Evolutionary conservation across 2,329 filamentous ascomycete genomes (phyloP), one percentile per base, ranked within the genome.

Genomic region (Lizonia empirigonia): DNA sequence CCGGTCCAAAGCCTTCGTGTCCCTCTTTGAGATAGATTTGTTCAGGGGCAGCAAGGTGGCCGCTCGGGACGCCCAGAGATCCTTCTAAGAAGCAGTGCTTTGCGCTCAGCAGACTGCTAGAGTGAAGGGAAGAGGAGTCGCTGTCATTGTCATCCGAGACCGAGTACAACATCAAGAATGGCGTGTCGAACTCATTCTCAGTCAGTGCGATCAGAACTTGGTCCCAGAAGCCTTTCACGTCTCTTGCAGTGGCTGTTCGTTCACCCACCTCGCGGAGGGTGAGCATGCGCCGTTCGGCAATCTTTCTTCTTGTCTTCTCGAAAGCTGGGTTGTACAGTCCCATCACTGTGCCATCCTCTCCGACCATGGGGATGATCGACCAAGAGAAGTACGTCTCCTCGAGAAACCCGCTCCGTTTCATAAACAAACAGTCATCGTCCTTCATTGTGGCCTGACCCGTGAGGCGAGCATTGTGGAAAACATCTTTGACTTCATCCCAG

Each of bases 301-400:
- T 85, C 64, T 89, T 90, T 16, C 89, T 81, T 18, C 88, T 76
- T 1, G 90, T 94, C 65, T 91, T 91, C 59, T 94, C 90, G 59
- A 92, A 93, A 0, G 86, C 83, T 2, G 89, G 89, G 64, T 92
- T 92, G 69, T 91, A 92, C 0, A 93, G 72, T 2, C 88, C 89
- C 55, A 89, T 84, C 7, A 92, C 87, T 10, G 83, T 83, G 2
- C 90, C 90, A 52, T 91, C 86, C 30, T 81, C 79, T 3, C 89
- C 89, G 1, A 93, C 82, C 55, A 93, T 79, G 0, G 90, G 90
- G 20, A 93, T 87, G 33, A 93, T 85, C 1, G 85, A 89, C 89
- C 89, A 93, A 10, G 87, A 89, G 68, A 93, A 93, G 67, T 89
- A 93, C 0, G 88, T 85, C 67, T 94, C 90, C 70, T 95, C 89